phyloP scores from a whole-genome alignment of 805 yeast species.

The Teunomyces barrocoloradensis region DNA sequence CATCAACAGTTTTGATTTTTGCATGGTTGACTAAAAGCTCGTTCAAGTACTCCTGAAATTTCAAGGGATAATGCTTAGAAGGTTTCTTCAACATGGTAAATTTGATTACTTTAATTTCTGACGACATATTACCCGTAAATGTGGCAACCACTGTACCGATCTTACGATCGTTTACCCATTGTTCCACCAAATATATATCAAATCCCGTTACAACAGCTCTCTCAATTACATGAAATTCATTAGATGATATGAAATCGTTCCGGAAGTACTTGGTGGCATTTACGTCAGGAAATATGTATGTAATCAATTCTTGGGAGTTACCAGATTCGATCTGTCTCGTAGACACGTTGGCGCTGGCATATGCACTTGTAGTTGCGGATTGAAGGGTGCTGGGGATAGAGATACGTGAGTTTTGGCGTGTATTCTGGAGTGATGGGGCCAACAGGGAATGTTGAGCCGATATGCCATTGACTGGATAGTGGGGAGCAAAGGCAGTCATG shows the following conservation, averaged over 20 bases:
- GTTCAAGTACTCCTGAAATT: slow-evolving; percentile 58
- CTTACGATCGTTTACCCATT: slow-evolving; percentile 80
- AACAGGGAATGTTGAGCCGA: not conserved
- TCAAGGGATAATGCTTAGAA: slow-evolving; percentile 46
- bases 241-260: slow-evolving; percentile 30
- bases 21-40: slow-evolving; percentile 67
- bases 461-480: not conserved
- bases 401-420: not conserved
- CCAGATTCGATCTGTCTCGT: slow-evolving; percentile 5
- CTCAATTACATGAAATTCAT: slow-evolving; percentile 42
- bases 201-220: slow-evolving; percentile 62
- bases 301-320: slow-evolving; percentile 19
- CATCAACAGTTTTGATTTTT: slow-evolving; percentile 56
- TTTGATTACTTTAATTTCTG: slow-evolving; percentile 55
- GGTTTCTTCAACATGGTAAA: slow-evolving; percentile 53
- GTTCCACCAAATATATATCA: slow-evolving; percentile 90
- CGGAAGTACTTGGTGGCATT: slow-evolving; percentile 50
- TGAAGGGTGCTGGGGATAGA: not conserved
- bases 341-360: not conserved
- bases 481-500: not conserved
- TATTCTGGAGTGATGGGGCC: not conserved
- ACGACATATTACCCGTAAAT: slow-evolving; percentile 80
- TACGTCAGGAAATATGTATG: slow-evolving; percentile 55
- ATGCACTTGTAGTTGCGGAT: not conserved
- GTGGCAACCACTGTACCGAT: slow-evolving; percentile 69